Evolutionary conservation across 2,329 filamentous ascomycete species (phyloP).

Genomic region (Lasiodiplodia gonubiensis): DNA sequence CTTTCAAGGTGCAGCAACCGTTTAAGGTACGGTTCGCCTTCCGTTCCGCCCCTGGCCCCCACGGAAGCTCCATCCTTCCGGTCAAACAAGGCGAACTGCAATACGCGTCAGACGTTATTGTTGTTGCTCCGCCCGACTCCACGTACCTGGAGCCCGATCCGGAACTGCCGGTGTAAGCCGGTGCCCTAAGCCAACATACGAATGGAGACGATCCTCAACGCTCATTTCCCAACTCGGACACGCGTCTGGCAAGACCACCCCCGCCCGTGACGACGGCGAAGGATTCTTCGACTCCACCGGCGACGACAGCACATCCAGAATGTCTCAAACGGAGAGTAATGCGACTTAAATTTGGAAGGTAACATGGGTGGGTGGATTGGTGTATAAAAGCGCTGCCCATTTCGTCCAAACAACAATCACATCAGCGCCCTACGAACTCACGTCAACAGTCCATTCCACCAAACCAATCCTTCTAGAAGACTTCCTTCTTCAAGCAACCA

Average conservation of each 20-base stretch:
- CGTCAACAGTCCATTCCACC: not conserved
- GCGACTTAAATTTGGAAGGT: not conserved
- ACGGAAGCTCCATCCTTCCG: no score
- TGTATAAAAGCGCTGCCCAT: not conserved
- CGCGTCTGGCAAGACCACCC: not conserved
- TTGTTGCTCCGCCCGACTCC: not conserved
- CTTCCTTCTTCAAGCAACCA: not conserved
- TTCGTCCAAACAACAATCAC: constrained; percentile 1
- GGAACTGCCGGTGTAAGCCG: not conserved
- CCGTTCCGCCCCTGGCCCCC: no score
- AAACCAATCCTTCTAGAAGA: not conserved
- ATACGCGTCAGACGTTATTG: not conserved
- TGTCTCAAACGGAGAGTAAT: not conserved
- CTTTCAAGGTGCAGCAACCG: not conserved
- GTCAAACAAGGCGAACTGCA: not conserved
- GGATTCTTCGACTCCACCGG: not conserved
- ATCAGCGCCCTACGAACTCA: not conserved
- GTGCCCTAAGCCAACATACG: not conserved
- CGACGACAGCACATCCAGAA: not conserved
- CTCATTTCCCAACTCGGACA: not conserved
- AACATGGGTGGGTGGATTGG: not conserved
- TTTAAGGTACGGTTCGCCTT: not conserved
- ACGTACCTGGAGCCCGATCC: not conserved
- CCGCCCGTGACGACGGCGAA: not conserved
- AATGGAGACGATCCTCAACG: not conserved